Conservation (phyloP, 331 rosid genomes). For the Spiraea crenata region DNA sequence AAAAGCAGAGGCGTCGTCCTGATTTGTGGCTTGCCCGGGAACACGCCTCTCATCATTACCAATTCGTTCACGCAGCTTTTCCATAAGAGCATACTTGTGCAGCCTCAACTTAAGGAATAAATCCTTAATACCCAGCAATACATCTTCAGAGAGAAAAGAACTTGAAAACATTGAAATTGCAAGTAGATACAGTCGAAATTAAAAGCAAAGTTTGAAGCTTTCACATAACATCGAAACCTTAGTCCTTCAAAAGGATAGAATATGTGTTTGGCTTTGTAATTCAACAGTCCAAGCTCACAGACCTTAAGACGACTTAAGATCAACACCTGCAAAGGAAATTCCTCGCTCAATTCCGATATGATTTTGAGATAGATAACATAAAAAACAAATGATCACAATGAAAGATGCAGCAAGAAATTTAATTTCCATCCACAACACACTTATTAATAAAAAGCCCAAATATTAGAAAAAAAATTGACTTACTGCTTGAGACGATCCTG, state of each 20-base stretch:
- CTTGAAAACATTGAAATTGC: conserved; percentile 10
- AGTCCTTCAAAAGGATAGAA: conserved; percentile 68
- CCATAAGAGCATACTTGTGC: conserved; percentile 63
- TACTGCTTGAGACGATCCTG: conserved; percentile 82
- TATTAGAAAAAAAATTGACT: conserved; percentile 19
- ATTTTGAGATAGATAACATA: not conserved
- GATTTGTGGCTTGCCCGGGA: too few species aligned
- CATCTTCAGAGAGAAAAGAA: conserved; percentile 41
- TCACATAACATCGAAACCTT: conserved; percentile 64
- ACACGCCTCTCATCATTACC: conserved; percentile 74
- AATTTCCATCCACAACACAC: conserved; percentile 5
- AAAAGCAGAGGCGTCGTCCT: too few species aligned
- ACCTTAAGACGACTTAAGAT: conserved; percentile 83
- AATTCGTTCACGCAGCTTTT: conserved; percentile 77
- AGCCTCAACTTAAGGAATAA: conserved; percentile 57
- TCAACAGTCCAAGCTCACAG: conserved; percentile 78
- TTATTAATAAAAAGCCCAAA: not conserved
- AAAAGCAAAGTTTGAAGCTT: conserved; percentile 3
- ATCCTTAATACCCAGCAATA: conserved; percentile 78
- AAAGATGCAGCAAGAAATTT: not conserved
- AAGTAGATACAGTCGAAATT: conserved; percentile 5
- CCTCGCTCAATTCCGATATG: not conserved
- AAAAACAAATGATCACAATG: not conserved
- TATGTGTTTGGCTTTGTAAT: conserved; percentile 72
- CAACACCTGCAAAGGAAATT: conserved; percentile 64